These are phyloP conservation scores for Amanita rimosa DNA, from an alignment of 768 basidiomycete species.

Conservation along the genomic window DNA sequence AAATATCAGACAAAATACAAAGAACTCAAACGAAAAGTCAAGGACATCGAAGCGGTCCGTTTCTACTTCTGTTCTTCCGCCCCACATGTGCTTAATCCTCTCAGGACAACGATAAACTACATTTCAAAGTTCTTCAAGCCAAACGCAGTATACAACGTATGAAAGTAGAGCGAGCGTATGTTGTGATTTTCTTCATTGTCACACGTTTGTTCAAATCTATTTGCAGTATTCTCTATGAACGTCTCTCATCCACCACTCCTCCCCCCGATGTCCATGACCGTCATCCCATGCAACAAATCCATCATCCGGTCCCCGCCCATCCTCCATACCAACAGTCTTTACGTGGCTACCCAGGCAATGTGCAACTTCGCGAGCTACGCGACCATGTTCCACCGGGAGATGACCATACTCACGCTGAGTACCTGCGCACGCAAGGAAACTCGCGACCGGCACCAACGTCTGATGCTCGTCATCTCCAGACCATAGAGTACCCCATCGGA, in stretches of 20 bases:
- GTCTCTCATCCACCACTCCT: conserved; percentile 49
- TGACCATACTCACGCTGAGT: conserved; percentile 39
- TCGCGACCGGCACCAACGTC: conserved; percentile 32
- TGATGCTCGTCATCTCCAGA: conserved; percentile 38
- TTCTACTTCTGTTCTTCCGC: conserved; percentile 7
- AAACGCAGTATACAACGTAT: conserved; percentile 79
- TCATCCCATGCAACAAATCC: conserved; percentile 18
- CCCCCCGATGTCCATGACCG: conserved; percentile 40
- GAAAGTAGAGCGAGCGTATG: conserved; percentile 84
- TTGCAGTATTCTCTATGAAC: conserved; percentile 66
- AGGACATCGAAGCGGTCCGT: conserved; percentile 74
- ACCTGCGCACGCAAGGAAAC: conserved; percentile 35
- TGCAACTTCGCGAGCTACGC: conserved; percentile 25
- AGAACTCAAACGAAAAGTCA: conserved; percentile 80
- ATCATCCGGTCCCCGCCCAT: conserved; percentile 21
- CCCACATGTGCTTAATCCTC: not conserved
- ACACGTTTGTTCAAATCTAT: conserved; percentile 5
- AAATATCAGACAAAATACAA: conserved; percentile 86
- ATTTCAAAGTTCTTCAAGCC: conserved; percentile 68
- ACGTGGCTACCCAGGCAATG: conserved; percentile 22
- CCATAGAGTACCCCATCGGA: conserved; percentile 38
- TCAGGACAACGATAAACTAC: conserved; percentile 83
- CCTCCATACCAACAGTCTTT: conserved; percentile 23
- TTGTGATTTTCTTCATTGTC: conserved; percentile 15
- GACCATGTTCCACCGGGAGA: conserved; percentile 31